Evolutionary conservation across 176 grass and related monocot species (phyloP).

Genomic region (Bolboschoenus planiculmis): DNA sequence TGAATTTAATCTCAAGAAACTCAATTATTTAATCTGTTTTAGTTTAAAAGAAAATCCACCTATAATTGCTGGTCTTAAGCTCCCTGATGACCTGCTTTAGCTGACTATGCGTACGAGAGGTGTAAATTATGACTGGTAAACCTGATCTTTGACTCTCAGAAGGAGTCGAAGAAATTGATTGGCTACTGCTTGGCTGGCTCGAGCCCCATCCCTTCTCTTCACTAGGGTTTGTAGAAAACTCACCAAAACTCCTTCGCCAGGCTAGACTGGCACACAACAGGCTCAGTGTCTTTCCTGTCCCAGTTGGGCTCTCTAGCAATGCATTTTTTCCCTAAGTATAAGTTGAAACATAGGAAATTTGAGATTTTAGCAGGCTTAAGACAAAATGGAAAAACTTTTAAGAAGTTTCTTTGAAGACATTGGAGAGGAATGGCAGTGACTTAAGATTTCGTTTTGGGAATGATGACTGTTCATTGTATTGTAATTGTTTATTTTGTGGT

Average conservation of each 20-base stretch:
- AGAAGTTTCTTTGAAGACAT: not conserved
- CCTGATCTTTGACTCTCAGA: slow-evolving; percentile 23
- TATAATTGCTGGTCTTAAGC: slow-evolving; percentile 82
- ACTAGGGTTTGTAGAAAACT: slow-evolving; percentile 44
- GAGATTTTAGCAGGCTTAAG: not conserved
- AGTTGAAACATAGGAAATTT: slow-evolving; percentile 12
- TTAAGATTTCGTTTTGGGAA: not conserved
- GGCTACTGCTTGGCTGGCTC: slow-evolving; percentile 51
- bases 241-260: slow-evolving; percentile 70
- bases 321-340: slow-evolving; percentile 74
- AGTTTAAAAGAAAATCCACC: slow-evolving; percentile 27
- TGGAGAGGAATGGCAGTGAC: not conserved
- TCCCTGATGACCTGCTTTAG: slow-evolving; percentile 93
- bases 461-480: not conserved
- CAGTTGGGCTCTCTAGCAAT: slow-evolving; percentile 84
- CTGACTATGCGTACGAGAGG: slow-evolving; percentile 92
- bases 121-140: slow-evolving; percentile 86
- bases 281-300: slow-evolving; percentile 91
- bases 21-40: not conserved
- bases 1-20: not conserved
- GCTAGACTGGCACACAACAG: slow-evolving; percentile 78
- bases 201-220: slow-evolving; percentile 32
- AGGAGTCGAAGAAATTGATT: slow-evolving; percentile 29
- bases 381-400: not conserved
- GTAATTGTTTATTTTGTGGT: not conserved